Evolutionary conservation across 331 rosid genomes (phyloP), one percentile per base, ranked within the genome.

Genomic region (Phaseolus coccineus): DNA sequence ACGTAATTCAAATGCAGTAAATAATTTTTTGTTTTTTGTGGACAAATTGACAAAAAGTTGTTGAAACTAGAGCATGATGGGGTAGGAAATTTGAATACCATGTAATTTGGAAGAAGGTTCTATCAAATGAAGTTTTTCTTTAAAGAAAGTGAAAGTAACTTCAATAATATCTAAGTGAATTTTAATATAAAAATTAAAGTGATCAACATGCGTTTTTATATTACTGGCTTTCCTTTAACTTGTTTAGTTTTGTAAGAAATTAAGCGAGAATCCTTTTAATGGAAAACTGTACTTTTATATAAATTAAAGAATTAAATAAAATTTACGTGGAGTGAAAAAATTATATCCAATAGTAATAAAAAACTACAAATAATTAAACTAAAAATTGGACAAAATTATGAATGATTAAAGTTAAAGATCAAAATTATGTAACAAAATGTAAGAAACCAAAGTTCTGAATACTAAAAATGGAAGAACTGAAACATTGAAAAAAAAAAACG

Each of bases 1-100:
- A 56, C 40, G 52, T 40, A 39, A 55, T 4, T 33, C 7, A 8
- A 73, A 63, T n/a, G 42, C 40, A 80, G 42, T 39, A 80, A 39
- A 53, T n/a, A 62, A 24, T 70, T 37, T 16, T 3, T 12, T 19
- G 22, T 19, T 46, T 19, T 4, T 6, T 3, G 15, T 0, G 12
- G 50, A 35, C 12, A 13, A 59, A 13, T 13, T 66, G 52, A 66
- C 61, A 31, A 71, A 27, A 47, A 14, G n/a, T 30, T 0, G 61
- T 64, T 73, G 79, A 81, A 56, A 33, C 6, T 56, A 46, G 59
- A 52, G 10, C 39, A 2, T 16, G 40, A 6, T 65, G 10, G 13
- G 67, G 5, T 50, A 3, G 63, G 35, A 42, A 42, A 28, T 1
- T 46, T 57, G 8, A 35, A 46, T 56, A 66, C 22, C 63, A 73